Percentiles rank a stretch among this genome's conserved stretches.
Evolutionary conservation across 73 alveolate species (phyloP).

Genomic region (Tetrahymena borealis): DNA sequence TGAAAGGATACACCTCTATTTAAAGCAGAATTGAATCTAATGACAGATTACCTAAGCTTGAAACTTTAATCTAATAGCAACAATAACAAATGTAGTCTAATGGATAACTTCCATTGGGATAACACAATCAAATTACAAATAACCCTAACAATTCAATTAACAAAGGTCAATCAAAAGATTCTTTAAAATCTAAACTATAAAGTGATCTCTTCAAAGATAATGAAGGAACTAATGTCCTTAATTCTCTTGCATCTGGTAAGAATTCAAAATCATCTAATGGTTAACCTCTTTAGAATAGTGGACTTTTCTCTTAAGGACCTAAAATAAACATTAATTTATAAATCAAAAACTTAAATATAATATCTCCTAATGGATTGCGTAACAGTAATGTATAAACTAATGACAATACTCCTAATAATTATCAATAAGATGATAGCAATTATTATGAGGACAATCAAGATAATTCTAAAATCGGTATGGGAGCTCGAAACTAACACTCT

Average conservation of each 20-base stretch:
- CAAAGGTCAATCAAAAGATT: background rate
- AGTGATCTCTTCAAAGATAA: background rate
- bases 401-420: background rate
- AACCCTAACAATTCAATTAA: background rate
- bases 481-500: background rate
- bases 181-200: background rate
- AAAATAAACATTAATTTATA: background rate
- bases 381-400: background rate
- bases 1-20: background rate
- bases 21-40: background rate
- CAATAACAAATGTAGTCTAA: background rate
- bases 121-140: background rate
- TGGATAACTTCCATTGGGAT: background rate
- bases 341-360: background rate
- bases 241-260: background rate
- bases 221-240: background rate
- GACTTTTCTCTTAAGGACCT: background rate
- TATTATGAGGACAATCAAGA: background rate
- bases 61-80: background rate
- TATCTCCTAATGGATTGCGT: background rate
- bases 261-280: background rate
- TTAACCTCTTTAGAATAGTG: background rate
- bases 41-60: background rate
- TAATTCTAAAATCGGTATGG: too few relatives aligned
- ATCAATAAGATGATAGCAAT: background rate